phyloP scores from a whole-genome alignment of 768 basidiomycete genomes.

The Leccinum olivaceopallidum region DNA sequence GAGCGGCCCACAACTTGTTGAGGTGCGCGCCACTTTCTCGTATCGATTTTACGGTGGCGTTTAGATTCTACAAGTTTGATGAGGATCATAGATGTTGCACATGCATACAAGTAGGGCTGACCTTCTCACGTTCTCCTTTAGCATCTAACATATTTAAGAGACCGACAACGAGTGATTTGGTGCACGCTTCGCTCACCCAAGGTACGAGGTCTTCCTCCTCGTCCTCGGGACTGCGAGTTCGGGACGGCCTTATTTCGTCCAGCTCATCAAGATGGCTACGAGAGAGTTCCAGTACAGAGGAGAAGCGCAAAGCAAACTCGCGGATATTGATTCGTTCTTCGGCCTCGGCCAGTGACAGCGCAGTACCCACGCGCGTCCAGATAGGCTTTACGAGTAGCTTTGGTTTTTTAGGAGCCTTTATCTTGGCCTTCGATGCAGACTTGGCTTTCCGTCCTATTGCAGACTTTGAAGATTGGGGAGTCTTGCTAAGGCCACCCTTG shows the following conservation, averaged over 20 bases:
- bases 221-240: slow-evolving; percentile 37
- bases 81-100: background rate
- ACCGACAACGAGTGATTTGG: slow-evolving; percentile 62
- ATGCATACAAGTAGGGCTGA: slow-evolving; percentile 7
- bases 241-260: slow-evolving; percentile 47
- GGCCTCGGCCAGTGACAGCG: slow-evolving; percentile 46
- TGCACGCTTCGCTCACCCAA: slow-evolving; percentile 69
- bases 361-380: slow-evolving; percentile 54
- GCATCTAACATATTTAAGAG: slow-evolving; percentile 55
- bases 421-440: slow-evolving; percentile 21
- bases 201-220: slow-evolving; percentile 38
- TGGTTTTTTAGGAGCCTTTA: slow-evolving; percentile 31
- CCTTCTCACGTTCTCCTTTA: slow-evolving; percentile 41
- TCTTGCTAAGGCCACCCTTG: slow-evolving; percentile 11
- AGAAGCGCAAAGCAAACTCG: slow-evolving; percentile 72
- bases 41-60: slow-evolving; percentile 51
- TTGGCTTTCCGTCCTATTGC: slow-evolving; percentile 19
- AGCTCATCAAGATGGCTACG: slow-evolving; percentile 62
- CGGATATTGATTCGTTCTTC: slow-evolving; percentile 69
- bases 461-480: slow-evolving; percentile 11
- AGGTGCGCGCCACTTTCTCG: slow-evolving; percentile 54
- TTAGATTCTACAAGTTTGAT: slow-evolving; percentile 12
- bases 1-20: slow-evolving; percentile 60
- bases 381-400: slow-evolving; percentile 45
- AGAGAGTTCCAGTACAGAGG: slow-evolving; percentile 47